A percentile compares a stretch with the other conserved stretches of the same genome.
These are phyloP conservation scores for Crataegus laevigata DNA, from an alignment of 306 rosid genomes.

Conservation along the genomic window DNA sequence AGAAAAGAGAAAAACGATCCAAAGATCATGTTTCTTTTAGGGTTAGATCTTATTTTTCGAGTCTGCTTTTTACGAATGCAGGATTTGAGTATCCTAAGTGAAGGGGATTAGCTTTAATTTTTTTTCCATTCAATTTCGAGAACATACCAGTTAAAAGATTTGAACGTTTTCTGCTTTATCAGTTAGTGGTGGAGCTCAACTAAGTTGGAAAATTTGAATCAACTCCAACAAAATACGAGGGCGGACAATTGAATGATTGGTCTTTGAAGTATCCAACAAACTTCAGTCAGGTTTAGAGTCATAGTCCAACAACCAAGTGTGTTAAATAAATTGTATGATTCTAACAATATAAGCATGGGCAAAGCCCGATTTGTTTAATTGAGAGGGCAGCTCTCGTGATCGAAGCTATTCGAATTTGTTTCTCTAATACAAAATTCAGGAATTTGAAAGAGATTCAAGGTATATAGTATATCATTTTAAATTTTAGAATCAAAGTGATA, in stretches of 20 bases:
- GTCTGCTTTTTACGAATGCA: slow-evolving; percentile 3
- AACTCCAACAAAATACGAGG: not conserved
- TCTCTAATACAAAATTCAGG: too few relatives aligned
- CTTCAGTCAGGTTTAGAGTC: too few relatives aligned
- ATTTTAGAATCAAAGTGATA: too few relatives aligned
- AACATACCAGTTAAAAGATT: not conserved
- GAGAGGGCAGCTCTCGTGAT: too few relatives aligned
- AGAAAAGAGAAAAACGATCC: slow-evolving; percentile 13
- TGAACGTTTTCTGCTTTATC: not conserved
- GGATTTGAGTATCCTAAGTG: slow-evolving; percentile 15
- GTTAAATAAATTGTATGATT: too few relatives aligned
- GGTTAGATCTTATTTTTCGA: not conserved
- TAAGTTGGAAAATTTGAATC: not conserved
- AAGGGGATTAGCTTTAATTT: not conserved
- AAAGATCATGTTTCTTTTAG: slow-evolving; percentile 20
- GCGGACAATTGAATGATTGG: not conserved
- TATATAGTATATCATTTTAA: too few relatives aligned
- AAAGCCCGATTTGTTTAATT: too few relatives aligned
- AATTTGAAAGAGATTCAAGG: too few relatives aligned
- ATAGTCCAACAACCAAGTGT: too few relatives aligned
- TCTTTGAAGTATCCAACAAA: not conserved
- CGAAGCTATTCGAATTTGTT: too few relatives aligned
- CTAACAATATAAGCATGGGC: too few relatives aligned
- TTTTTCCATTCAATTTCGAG: not conserved
- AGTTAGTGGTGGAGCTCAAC: not conserved